A percentile compares a stretch with the other conserved stretches of the same genome.
Evolutionary conservation across 2,329 filamentous ascomycete species (phyloP).

Genomic region (Fusarium ramigenum): DNA sequence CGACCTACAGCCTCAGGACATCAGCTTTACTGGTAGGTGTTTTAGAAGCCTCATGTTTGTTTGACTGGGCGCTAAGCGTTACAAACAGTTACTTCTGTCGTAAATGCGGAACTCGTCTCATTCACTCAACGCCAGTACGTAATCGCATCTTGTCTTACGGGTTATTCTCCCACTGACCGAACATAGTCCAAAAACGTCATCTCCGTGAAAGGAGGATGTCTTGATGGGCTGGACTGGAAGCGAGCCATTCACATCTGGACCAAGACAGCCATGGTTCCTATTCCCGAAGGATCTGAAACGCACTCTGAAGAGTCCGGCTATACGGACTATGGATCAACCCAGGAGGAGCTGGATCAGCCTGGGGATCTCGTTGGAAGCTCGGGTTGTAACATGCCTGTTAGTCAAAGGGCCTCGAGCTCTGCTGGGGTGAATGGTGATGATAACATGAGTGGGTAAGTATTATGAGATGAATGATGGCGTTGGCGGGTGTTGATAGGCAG

Average conservation of each 20-base stretch:
- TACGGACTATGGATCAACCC: constrained; percentile 54
- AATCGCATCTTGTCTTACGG: not conserved
- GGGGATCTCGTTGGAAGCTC: constrained; percentile 50
- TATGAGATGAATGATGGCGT: not conserved
- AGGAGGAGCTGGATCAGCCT: constrained; percentile 61
- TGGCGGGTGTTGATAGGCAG: not conserved
- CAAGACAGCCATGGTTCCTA: constrained; percentile 72
- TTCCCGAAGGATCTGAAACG: constrained; percentile 70
- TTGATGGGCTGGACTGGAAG: constrained; percentile 70
- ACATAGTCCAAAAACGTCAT: constrained; percentile 65
- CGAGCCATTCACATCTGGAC: constrained; percentile 74
- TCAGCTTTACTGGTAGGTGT: constrained; percentile 64
- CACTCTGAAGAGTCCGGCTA: constrained; percentile 62
- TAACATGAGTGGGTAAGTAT: not conserved
- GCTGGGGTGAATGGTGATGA: constrained; percentile 14
- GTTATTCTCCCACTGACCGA: constrained; percentile 8
- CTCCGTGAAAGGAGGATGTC: constrained; percentile 73
- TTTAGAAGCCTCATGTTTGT: not conserved
- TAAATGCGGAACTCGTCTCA: constrained; percentile 70
- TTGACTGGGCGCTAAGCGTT: constrained; percentile 5
- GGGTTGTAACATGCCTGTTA: constrained; percentile 31
- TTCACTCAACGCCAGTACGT: constrained; percentile 68
- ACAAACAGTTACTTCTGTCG: constrained; percentile 69
- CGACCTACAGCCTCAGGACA: constrained; percentile 66
- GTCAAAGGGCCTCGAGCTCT: not conserved